Percentiles rank a stretch among this genome's conserved stretches.
phyloP scores from a whole-genome alignment of 129 eudicot genomes.

The Dittrichia graveolens region DNA sequence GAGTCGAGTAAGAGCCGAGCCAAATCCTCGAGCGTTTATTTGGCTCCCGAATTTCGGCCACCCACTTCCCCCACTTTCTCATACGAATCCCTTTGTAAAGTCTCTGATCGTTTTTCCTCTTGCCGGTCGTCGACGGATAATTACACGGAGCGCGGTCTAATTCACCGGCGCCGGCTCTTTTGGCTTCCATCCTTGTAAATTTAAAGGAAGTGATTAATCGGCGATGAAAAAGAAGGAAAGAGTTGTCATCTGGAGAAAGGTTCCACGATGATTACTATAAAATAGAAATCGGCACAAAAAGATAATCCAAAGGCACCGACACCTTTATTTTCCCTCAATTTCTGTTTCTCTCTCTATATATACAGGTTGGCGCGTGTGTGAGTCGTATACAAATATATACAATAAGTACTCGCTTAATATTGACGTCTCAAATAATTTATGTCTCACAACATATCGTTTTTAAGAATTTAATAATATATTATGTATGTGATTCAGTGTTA shows the following conservation, averaged over 20 bases:
- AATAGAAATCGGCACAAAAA: constrained; percentile 25
- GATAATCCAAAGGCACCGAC: constrained; percentile 48
- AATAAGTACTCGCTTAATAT: too few relatives aligned
- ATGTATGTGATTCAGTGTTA: too few relatives aligned
- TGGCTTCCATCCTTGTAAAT: constrained; percentile 40
- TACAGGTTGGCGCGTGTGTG: constrained; percentile 23
- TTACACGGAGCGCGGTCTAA: constrained; percentile 5
- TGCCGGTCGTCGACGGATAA: constrained; percentile 15
- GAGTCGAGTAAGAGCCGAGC: constrained; percentile 63
- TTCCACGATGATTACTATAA: constrained; percentile 28
- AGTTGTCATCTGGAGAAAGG: constrained; percentile 29
- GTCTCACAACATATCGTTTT: too few relatives aligned
- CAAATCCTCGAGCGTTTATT: constrained; percentile 59
- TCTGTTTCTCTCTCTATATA: constrained; percentile 24
- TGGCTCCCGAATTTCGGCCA: constrained; percentile 65
- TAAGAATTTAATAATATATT: too few relatives aligned
- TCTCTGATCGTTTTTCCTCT: constrained; percentile 36
- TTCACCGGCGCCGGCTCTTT: constrained; percentile 1
- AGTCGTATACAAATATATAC: neutral
- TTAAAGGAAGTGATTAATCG: neutral
- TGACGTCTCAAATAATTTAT: too few relatives aligned
- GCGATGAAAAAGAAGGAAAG: neutral
- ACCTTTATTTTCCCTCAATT: constrained; percentile 24
- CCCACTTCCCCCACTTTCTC: constrained; percentile 80
- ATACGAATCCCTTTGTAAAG: constrained; percentile 62